Base-by-base conservation (phyloP, 768 basidiomycete genomes). In the Sistotremastrum niveocremeum region DNA sequence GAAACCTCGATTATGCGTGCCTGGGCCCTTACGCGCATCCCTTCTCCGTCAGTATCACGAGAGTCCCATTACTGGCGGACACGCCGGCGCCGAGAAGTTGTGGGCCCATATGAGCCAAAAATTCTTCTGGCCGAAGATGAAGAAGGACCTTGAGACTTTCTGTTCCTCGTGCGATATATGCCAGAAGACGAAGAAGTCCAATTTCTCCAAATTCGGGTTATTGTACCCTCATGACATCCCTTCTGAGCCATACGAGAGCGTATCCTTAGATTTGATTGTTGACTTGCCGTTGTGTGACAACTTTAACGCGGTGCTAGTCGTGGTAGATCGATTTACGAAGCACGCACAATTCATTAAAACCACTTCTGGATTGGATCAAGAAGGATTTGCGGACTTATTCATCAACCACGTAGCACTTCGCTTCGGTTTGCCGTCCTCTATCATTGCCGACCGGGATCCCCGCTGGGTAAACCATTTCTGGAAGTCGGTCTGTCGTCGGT, bases 301-400 rank as follows among this genome's bases (percentile, higher is more conserved):
- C 5, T 53, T 36, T 41, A 45, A 50, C 39, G 37, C 52, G 2
- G 56, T 60, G 9, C 39, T 51, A 2, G 54, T 60, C 3, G 47
- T 60, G 3, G 51, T 49, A 3, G 56, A 59, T 43, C 37, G 46
- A 2, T 40, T 56, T 12, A 52, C 53, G 12, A 57, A 57, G 41
- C 30, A 48, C 33, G 39, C 46, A 8, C 33, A 44, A 39, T 50
- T 49, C 20, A 49, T 57, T 11, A 49, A 54, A 31, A 51, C 47
- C 44, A 43, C 49, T n/a, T n/a, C n/a, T n/a, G n/a, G n/a, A n/a
- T n/a, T n/a, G n/a, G n/a, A n/a, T n/a, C n/a, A n/a, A n/a, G n/a
- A n/a, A n/a, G n/a, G n/a, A n/a, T n/a, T n/a, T n/a, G 46, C 33
- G 38, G 45, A 0, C 0, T 9, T 49, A 1, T 49, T 43, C 33